phyloP scores from a whole-genome alignment of 352 stramenopile genomes.

The Pseudoperonospora humuli region DNA sequence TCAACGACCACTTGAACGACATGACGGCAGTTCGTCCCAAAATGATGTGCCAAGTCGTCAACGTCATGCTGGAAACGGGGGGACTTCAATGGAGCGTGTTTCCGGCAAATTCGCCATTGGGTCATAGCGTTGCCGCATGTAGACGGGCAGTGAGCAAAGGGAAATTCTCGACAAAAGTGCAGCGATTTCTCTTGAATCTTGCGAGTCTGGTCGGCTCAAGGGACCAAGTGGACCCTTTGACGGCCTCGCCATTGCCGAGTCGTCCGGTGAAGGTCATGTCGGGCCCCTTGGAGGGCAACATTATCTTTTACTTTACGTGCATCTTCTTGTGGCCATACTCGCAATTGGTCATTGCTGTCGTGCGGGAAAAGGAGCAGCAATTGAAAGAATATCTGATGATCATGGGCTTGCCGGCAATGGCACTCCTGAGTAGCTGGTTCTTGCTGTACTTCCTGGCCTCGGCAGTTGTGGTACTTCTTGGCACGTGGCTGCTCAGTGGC shows the following conservation, averaged over 20 bases:
- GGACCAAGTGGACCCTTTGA: slow-evolving; percentile 40
- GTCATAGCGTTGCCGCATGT: slow-evolving; percentile 24
- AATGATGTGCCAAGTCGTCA: slow-evolving; percentile 32
- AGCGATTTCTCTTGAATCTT: slow-evolving; percentile 33
- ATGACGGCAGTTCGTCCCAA: no score
- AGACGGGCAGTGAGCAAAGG: slow-evolving; percentile 18
- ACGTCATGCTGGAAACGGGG: slow-evolving; percentile 34
- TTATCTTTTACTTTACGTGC: slow-evolving; percentile 67
- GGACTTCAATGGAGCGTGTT: slow-evolving; percentile 46
- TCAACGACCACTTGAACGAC: slow-evolving; percentile 7
- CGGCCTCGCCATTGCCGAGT: slow-evolving; percentile 29
- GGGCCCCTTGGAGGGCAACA: slow-evolving; percentile 44
- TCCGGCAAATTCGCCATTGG: slow-evolving; percentile 24
- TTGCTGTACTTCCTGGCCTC: slow-evolving; percentile 67
- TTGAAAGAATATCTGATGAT: slow-evolving; percentile 88
- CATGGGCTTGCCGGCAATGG: slow-evolving; percentile 70
- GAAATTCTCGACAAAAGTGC: slow-evolving; percentile 18
- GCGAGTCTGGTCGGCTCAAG: slow-evolving; percentile 15
- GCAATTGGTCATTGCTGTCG: slow-evolving; percentile 75
- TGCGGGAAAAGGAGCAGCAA: slow-evolving; percentile 87
- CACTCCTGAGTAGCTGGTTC: slow-evolving; percentile 71
- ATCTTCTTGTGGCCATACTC: slow-evolving; percentile 84
- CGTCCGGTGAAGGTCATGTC: slow-evolving; percentile 36
- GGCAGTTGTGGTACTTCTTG: slow-evolving; percentile 38
- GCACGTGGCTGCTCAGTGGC: slow-evolving; percentile 43